Base-by-base conservation (phyloP, 345 rosid genomes). In the Arabis hirsuta region DNA sequence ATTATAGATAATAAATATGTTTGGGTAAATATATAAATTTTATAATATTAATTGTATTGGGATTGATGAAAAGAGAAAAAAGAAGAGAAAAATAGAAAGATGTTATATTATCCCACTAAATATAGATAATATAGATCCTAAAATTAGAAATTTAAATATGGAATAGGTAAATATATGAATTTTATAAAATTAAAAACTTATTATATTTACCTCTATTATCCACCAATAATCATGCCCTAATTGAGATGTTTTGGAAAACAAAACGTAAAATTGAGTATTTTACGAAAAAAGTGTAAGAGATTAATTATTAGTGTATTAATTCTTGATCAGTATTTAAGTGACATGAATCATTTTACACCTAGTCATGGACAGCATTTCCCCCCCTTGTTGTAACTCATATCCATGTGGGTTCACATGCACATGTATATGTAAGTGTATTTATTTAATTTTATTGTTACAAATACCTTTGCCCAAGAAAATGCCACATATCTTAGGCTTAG, bases 361-460 rank as follows among this genome's bases (percentile, higher is more conserved):
- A 55, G 60, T 32, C 24, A 55, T 14, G 10, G 38, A 55, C 39
- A 29, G 10, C 60, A 36, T 22, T 57, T 34, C 10, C 8, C 46
- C 3, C 56, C 16, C 29, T 71, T 60, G 52, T 14, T 71, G 22
- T 41, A 61, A 19, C 61, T 52, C 68, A 71, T 53, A 55, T 63
- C 48, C 77, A 73, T 55, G 65, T 73, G 77, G 63, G 36, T 70
- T 71, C 80, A 76, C 80, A 70, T 76, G 79, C 71, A 51, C 61
- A 64, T 70, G 41, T 47, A 39, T 46, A 46, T 46, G 13, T 27
- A 19, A 55, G 32, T 54, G 43, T 38, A 53, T 48, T 41, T 19
- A 27, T 55, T 46, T 32, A 5, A 70, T 76, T 70, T 62, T 3
- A 69, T 55, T 45, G 53, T 44, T 11, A 61, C 44, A 45, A 67